Conservation (phyloP, 768 basidiomycete genomes). For the Hericium erinaceus region DNA sequence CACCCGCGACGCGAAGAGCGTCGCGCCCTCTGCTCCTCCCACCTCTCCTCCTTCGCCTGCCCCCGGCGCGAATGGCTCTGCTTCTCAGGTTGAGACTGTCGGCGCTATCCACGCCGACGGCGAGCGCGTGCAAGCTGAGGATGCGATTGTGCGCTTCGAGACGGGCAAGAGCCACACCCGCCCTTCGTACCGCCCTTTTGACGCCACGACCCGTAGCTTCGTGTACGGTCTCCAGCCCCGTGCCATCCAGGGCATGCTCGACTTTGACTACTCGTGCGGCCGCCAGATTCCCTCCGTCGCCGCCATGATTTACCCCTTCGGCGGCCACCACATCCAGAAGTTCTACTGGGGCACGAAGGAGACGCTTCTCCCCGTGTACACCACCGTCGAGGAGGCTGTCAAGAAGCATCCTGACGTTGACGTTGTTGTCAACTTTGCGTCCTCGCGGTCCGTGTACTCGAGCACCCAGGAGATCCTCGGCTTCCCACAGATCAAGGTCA, state of each 20-base stretch:
- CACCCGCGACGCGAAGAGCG: slow-evolving; percentile 39
- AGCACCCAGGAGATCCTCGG: slow-evolving; percentile 89
- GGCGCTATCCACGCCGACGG: slow-evolving; percentile 73
- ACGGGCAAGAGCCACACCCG: slow-evolving; percentile 34
- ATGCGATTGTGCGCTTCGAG: slow-evolving; percentile 89
- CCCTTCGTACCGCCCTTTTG: slow-evolving; percentile 87
- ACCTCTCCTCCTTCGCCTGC: slow-evolving; percentile 42
- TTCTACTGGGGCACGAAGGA: slow-evolving; percentile 99
- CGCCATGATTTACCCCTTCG: slow-evolving; percentile 99
- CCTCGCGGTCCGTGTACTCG: slow-evolving; percentile 86
- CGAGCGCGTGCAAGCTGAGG: slow-evolving; percentile 73
- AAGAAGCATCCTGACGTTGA: slow-evolving; percentile 95
- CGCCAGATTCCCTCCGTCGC: slow-evolving; percentile 86
- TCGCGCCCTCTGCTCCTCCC: slow-evolving; percentile 29
- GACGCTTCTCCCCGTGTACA: slow-evolving; percentile 96
- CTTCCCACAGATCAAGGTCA: slow-evolving; percentile 54
- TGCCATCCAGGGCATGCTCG: slow-evolving; percentile 96
- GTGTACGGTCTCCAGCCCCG: slow-evolving; percentile 98
- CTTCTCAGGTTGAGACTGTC: slow-evolving; percentile 28
- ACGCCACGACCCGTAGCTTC: slow-evolving; percentile 88
- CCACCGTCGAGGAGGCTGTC: slow-evolving; percentile 80
- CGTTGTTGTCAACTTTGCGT: slow-evolving; percentile 97
- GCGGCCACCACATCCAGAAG: slow-evolving; percentile 99
- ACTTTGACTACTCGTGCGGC: slow-evolving; percentile 98
- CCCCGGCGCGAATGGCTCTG: slow-evolving; percentile 25